Evolutionary conservation across 2,329 filamentous ascomycete genomes (phyloP), one percentile per base, ranked within the genome.

Genomic region (Aspergillus sp.): DNA sequence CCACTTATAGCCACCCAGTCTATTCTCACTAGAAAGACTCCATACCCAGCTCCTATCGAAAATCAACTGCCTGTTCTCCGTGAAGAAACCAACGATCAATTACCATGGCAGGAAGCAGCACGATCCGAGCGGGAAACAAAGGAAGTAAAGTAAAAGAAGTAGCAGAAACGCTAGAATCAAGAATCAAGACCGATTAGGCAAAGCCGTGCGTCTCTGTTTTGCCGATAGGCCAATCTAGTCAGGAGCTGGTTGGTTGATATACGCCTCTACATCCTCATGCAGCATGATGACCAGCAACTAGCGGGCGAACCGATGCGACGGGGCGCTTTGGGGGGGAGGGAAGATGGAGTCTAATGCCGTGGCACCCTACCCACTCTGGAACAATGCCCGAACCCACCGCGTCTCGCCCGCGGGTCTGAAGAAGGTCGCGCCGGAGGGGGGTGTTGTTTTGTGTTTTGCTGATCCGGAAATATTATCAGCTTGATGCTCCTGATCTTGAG

Each of bases 351-450:
- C 47, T 44, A 54, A 54, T 54, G 52, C 53, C 17, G 48, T 59
- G 54, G 50, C 60, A 54, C 54, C 59, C 44, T 59, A 56, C 60
- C 61, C 53, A 48, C 54, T 61, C 58, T 57, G 58, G 61, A 55
- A 58, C 49, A 44, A 51, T 41, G 60, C 41, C 58, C 57, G 54
- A 62, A 54, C 48, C 60, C 27, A 57, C 44, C 36, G 57, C 17
- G 47, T 60, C 42, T 49, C 47, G 25, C 44, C 51, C 32, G 27
- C 32, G 42, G 50, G 50, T 48, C 42, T 44, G 41, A 44, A 27
- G 42, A 36, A 25, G 23, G 39, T 13, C 25, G 42, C 32, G 41
- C 54, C 17, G 17, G 27, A 48, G 30, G 38, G 38, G 8, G 47
- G 17, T 19, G 23, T 8, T 8, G 6, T 36, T 36, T 2, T 36